Percentiles rank a stretch among this genome's conserved stretches.
phyloP scores from a whole-genome alignment of 352 stramenopile genomes.

The Aphanomyces euteiches region DNA sequence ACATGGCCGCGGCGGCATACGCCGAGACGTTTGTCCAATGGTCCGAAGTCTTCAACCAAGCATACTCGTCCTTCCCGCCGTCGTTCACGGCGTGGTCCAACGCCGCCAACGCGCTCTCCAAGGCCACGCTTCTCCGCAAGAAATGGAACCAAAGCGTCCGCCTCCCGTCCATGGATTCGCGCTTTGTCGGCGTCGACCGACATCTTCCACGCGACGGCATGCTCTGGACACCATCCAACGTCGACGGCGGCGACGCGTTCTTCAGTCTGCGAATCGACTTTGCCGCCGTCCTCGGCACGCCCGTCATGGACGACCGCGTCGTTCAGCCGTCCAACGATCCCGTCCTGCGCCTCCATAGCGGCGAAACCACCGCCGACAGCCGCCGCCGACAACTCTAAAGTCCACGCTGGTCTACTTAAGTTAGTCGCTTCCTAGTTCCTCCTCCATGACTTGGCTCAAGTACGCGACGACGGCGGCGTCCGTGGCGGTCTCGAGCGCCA shows the following conservation, averaged over 20 bases:
- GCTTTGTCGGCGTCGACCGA: not conserved
- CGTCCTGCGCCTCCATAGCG: no score
- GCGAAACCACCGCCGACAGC: no score
- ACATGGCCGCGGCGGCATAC: not conserved
- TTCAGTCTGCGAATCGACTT: no score
- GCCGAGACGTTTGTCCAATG: not conserved
- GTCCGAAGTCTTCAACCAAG: not conserved
- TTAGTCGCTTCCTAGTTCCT: no score
- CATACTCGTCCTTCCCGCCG: not conserved
- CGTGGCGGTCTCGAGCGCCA: not conserved
- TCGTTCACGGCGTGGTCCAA: not conserved
- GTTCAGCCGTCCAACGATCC: no score
- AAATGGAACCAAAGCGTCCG: not conserved
- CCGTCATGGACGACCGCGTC: not conserved
- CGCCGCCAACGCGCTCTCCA: not conserved
- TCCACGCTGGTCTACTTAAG: no score
- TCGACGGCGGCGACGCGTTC: not conserved
- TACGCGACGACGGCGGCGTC: not conserved
- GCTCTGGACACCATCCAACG: not conserved
- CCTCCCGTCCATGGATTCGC: not conserved
- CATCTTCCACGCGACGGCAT: not conserved
- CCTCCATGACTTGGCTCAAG: not conserved
- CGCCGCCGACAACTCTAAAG: no score
- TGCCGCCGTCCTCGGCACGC: not conserved
- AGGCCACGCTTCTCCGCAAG: not conserved